A percentile compares a stretch with the other conserved stretches of the same genome.
Evolutionary conservation across 23 red algal genomes (phyloP).

Genomic region (Cyanidiococcus yangmingshanensis): DNA sequence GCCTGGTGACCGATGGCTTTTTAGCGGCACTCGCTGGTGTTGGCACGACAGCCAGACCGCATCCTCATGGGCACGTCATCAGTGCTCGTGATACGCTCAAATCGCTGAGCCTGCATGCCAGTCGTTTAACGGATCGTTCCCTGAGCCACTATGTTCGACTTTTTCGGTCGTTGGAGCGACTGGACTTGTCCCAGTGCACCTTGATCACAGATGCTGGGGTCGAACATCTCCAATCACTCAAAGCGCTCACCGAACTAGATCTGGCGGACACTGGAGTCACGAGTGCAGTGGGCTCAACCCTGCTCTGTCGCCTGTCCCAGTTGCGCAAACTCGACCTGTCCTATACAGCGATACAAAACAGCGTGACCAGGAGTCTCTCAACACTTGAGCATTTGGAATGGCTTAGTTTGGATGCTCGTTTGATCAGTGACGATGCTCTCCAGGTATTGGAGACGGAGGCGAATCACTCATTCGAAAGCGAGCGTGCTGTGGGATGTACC

Average conservation of each 20-base stretch:
- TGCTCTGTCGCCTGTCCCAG: background rate
- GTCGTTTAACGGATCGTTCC: constrained; percentile 19
- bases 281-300: background rate
- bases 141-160: constrained; percentile 15
- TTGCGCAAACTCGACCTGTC: constrained; percentile 19
- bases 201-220: constrained; percentile 22
- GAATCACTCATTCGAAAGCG: background rate
- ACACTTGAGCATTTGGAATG: constrained; percentile 19
- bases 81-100: background rate
- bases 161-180: constrained; percentile 13
- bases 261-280: constrained; percentile 26
- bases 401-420: constrained; percentile 16
- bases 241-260: constrained; percentile 8
- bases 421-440: constrained; percentile 22
- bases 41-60: background rate
- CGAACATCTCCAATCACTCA: constrained; percentile 22
- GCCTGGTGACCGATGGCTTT: constrained; percentile 11
- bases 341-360: constrained; percentile 19
- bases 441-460: background rate
- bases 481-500: background rate
- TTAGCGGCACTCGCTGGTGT: background rate
- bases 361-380: background rate
- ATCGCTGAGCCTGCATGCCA: constrained; percentile 12
- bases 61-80: background rate
- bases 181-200: constrained; percentile 20